Conservation (phyloP, 805 yeast genomes). For the Kodamaea neixiangensis region DNA sequence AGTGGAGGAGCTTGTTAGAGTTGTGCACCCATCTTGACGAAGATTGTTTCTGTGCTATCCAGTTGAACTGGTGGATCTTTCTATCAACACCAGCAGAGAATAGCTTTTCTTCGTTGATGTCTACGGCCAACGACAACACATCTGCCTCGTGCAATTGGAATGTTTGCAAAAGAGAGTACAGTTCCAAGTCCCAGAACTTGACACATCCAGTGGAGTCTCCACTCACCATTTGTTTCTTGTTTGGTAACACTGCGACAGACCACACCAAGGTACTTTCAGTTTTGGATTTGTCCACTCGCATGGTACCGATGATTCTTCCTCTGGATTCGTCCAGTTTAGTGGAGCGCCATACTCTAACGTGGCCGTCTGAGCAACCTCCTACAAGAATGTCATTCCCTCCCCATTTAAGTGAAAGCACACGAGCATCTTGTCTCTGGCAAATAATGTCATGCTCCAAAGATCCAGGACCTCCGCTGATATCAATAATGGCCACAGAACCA, state of each 20-base stretch:
- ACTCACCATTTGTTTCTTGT: slow-evolving; percentile 74
- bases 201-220: slow-evolving; percentile 97
- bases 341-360: slow-evolving; percentile 77
- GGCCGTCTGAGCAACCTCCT: slow-evolving; percentile 97
- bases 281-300: slow-evolving; percentile 89
- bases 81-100: slow-evolving; percentile 94
- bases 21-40: slow-evolving; percentile 71
- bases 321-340: slow-evolving; percentile 39
- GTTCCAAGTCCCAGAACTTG: slow-evolving; percentile 87
- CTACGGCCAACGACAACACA: slow-evolving; percentile 70
- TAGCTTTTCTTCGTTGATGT: slow-evolving; percentile 59
- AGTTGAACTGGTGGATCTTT: slow-evolving; percentile 73
- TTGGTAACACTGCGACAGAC: slow-evolving; percentile 69
- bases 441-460: slow-evolving; percentile 72
- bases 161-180: slow-evolving; percentile 74
- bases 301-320: slow-evolving; percentile 75
- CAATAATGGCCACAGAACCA: slow-evolving; percentile 82
- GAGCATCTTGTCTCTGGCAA: slow-evolving; percentile 79
- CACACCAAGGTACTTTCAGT: slow-evolving; percentile 89
- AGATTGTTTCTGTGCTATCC: slow-evolving; percentile 34
- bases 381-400: slow-evolving; percentile 61
- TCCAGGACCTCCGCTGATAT: slow-evolving; percentile 87
- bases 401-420: slow-evolving; percentile 83
- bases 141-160: slow-evolving; percentile 90
- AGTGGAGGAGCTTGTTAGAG: slow-evolving; percentile 76